Percentiles rank a stretch among this genome's conserved stretches.
Evolutionary conservation across 2,329 filamentous ascomycete species (phyloP).

Genomic region (Xylariaceae sp.): DNA sequence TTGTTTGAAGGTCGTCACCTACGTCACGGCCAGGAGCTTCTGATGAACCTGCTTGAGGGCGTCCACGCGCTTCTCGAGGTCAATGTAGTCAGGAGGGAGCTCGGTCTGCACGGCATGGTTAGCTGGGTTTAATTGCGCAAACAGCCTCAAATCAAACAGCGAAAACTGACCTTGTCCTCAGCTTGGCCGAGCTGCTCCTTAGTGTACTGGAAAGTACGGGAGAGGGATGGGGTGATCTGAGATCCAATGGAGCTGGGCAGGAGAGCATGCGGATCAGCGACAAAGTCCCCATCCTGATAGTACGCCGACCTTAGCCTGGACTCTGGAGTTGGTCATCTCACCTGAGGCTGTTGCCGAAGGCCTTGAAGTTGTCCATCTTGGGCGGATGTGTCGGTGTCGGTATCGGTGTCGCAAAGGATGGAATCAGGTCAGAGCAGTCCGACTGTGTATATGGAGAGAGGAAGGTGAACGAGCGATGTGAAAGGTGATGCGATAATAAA

Average conservation of each 20-base stretch:
- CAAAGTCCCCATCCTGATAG: slow-evolving; percentile 13
- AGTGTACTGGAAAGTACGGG: slow-evolving; percentile 92
- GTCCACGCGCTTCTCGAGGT: slow-evolving; percentile 97
- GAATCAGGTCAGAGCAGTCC: not conserved
- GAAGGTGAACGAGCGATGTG: not conserved
- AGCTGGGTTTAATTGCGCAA: not conserved
- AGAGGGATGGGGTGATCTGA: slow-evolving; percentile 85
- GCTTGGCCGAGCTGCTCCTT: slow-evolving; percentile 95
- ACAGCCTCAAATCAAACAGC: not conserved
- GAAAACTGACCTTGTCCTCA: slow-evolving; percentile 71
- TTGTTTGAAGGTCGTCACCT: slow-evolving; percentile 38
- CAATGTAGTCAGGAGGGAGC: slow-evolving; percentile 93
- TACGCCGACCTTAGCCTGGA: slow-evolving; percentile 13
- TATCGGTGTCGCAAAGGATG: not conserved
- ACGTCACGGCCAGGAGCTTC: slow-evolving; percentile 96
- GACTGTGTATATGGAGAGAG: not conserved
- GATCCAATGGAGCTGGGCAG: slow-evolving; percentile 57
- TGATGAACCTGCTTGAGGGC: slow-evolving; percentile 94
- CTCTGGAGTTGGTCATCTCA: slow-evolving; percentile 33
- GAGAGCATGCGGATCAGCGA: slow-evolving; percentile 19
- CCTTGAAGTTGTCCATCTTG: slow-evolving; percentile 54
- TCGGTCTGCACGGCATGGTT: slow-evolving; percentile 60
- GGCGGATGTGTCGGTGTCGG: slow-evolving; percentile 5
- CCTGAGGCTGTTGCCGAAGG: slow-evolving; percentile 52
- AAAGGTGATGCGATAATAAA: not conserved